Evolutionary conservation across 768 basidiomycete species (phyloP).

Genomic region (Leucosporidium yakuticum): DNA sequence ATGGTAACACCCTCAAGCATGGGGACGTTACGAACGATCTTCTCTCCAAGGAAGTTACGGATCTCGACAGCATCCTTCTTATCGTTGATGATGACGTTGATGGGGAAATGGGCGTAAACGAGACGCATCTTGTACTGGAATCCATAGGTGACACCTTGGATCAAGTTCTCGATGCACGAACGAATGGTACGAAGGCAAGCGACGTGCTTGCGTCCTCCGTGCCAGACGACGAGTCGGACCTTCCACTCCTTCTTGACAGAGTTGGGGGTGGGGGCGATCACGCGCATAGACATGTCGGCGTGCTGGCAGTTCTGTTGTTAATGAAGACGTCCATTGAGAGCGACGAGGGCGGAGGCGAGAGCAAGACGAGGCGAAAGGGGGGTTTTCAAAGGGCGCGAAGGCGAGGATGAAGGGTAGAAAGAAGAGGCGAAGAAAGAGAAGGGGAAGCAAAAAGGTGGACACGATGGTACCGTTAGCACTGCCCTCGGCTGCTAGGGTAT

Average conservation of each 20-base stretch:
- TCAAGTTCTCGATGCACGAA: constrained; percentile 93
- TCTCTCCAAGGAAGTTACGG: constrained; percentile 71
- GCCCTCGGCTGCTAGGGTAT: no score
- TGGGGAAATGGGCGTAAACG: constrained; percentile 99
- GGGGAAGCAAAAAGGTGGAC: neutral
- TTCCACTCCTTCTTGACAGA: constrained; percentile 57
- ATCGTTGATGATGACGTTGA: constrained; percentile 79
- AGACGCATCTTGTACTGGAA: constrained; percentile 99
- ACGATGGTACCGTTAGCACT: neutral
- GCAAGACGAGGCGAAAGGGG: neutral
- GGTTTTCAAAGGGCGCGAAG: neutral
- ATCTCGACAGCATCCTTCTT: constrained; percentile 70
- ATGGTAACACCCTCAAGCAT: constrained; percentile 87
- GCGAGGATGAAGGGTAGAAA: neutral
- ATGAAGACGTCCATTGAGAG: no score
- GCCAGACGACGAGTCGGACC: constrained; percentile 92
- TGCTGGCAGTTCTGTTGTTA: constrained; percentile 63
- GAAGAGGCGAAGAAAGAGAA: neutral
- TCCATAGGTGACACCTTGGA: constrained; percentile 95
- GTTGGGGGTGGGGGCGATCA: constrained; percentile 54
- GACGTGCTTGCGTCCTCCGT: constrained; percentile 95
- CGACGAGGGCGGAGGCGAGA: neutral
- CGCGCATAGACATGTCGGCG: constrained; percentile 65
- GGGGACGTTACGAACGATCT: constrained; percentile 84
- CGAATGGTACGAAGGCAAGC: constrained; percentile 95